Evolutionary conservation across 768 basidiomycete species (phyloP), one percentile per base, ranked within the genome.

Genomic region (Boletus tomentosulus): DNA sequence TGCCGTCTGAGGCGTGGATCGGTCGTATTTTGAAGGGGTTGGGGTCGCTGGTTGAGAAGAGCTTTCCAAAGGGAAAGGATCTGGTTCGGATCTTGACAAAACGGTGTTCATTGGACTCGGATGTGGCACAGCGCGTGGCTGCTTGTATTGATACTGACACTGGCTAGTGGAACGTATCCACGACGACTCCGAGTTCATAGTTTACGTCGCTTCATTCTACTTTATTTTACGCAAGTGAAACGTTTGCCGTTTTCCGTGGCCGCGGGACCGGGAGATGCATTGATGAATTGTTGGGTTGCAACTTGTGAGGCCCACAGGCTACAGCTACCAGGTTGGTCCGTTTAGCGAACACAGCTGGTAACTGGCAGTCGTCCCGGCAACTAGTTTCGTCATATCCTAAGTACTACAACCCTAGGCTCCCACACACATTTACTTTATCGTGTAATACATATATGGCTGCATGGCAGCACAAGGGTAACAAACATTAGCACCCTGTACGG

Each of bases 1-100:
- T 67, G 66, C 66, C 66, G 28, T 54, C 64, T 4, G 68, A 64
- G 41, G 59, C 54, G 4, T 66, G 66, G 62, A 61, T 70, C 24
- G 64, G 57, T 2, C 61, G 55, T 5, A 55, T 67, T 2, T 25
- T 68, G 13, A 68, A 57, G 11, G 68, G 58, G 1, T 38, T 70
- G 48, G 53, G 46, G 38, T 58, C 66, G 10, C 9, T 67, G 31
- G 46, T 54, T 6, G 57, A 59, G 34, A 65, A 58, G 48, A 52
- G 50, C 19, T 47, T 55, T 37, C 58, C 63, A 35, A 67, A 33
- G 37, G 60, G 56, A 1, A 71, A 63, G 48, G 65, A 71, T 19
- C 16, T 69, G 33, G 44, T 61, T 19, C 50, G 54, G 22, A 56
- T 63, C 22, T 56, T 69, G 61, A 66, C 57, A 2, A 69, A 66